Percentiles rank a stretch among this genome's conserved stretches.
Conservation (phyloP, 1,284 basidiomycete species). For the Cryptococcus sp. region DNA sequence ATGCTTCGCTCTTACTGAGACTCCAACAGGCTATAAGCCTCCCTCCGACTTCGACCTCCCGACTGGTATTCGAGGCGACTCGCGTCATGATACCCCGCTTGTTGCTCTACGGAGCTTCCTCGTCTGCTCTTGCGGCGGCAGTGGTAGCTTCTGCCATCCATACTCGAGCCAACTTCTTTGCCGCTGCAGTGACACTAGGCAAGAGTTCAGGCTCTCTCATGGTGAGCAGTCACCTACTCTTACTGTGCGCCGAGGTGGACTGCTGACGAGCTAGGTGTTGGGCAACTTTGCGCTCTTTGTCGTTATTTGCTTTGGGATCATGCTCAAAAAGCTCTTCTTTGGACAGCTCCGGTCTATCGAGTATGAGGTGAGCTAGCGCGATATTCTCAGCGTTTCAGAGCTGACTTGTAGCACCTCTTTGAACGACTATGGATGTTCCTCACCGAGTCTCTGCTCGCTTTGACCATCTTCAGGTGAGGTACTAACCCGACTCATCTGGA, state of each 20-base stretch:
- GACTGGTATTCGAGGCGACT: too few relatives aligned
- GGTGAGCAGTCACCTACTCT: conserved; percentile 50
- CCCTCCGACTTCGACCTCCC: too few relatives aligned
- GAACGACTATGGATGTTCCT: conserved; percentile 96
- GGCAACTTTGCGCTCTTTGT: conserved; percentile 84
- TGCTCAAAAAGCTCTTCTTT: conserved; percentile 85
- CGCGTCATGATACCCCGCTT: conserved; percentile 48
- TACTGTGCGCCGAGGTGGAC: not conserved
- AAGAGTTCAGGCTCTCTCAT: conserved; percentile 83
- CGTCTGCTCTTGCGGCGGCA: conserved; percentile 62
- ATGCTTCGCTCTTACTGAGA: too few relatives aligned
- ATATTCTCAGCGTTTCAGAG: not conserved
- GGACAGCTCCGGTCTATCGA: conserved; percentile 81
- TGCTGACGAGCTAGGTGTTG: conserved; percentile 59
- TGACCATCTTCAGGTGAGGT: conserved; percentile 80
- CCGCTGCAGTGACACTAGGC: conserved; percentile 84
- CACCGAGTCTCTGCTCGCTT: conserved; percentile 88
- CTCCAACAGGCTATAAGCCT: too few relatives aligned
- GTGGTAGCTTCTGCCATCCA: conserved; percentile 73
- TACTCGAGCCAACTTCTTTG: conserved; percentile 87
- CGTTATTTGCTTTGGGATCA: conserved; percentile 67
- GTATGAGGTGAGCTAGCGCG: conserved; percentile 64
- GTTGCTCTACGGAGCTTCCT: conserved; percentile 63
- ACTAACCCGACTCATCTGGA: conserved; percentile 5
- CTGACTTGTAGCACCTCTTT: conserved; percentile 67